Conservation (phyloP, 345 rosid genomes). For the Eucalyptus pumila region DNA sequence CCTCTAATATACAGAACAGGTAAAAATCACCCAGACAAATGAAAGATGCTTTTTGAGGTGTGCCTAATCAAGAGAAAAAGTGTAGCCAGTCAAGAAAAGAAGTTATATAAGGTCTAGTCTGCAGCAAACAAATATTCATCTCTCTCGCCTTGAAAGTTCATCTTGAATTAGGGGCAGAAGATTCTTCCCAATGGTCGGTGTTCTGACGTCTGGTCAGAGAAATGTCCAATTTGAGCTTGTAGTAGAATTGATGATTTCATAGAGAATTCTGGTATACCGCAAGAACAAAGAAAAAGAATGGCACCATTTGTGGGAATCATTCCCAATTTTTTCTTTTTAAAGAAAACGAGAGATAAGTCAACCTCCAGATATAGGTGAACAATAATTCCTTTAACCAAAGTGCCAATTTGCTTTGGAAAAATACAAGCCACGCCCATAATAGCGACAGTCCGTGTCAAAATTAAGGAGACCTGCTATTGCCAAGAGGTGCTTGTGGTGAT, state of each 20-base stretch:
- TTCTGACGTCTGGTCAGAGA: background rate
- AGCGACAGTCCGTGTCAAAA: background rate
- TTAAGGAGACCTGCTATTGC: background rate
- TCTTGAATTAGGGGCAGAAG: background rate
- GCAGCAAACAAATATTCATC: background rate
- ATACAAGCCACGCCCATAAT: background rate
- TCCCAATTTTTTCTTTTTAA: background rate
- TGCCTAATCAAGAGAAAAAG: background rate
- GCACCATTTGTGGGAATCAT: background rate
- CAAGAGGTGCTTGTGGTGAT: background rate
- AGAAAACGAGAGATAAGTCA: background rate
- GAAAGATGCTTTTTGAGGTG: background rate
- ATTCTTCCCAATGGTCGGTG: background rate
- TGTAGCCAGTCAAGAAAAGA: background rate
- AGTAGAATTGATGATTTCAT: background rate
- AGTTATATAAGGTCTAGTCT: background rate
- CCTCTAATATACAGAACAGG: background rate
- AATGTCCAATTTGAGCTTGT: background rate
- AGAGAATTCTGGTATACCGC: background rate
- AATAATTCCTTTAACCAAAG: background rate
- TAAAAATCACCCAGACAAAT: background rate
- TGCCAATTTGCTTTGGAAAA: background rate
- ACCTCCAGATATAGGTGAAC: background rate
- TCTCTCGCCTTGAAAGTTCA: background rate
- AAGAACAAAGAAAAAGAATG: background rate